A percentile compares a stretch with the other conserved stretches of the same genome.
phyloP scores from a whole-genome alignment of 164 flowering plant genomes.

The Chimonanthus praecox region DNA sequence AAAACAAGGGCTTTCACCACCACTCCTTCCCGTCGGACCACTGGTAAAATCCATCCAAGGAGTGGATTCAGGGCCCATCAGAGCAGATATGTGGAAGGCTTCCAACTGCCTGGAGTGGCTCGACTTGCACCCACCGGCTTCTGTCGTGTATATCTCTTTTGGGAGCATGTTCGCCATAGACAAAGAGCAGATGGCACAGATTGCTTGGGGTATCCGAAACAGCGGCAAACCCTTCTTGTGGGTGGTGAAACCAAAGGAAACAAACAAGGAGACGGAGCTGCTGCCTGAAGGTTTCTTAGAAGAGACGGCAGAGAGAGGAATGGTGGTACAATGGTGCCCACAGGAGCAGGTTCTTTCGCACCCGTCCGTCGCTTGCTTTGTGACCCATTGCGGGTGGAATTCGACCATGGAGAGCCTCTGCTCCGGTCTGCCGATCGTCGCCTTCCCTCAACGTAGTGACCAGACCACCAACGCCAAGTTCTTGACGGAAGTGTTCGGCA shows the following conservation, averaged over 20 bases:
- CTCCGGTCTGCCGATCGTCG: slow-evolving; percentile 51
- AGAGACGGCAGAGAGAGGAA: slow-evolving; percentile 41
- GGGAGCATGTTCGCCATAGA: slow-evolving; percentile 42
- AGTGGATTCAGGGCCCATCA: slow-evolving; percentile 2
- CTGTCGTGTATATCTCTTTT: slow-evolving; percentile 63
- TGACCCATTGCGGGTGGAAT: slow-evolving; percentile 89
- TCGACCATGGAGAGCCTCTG: slow-evolving; percentile 55
- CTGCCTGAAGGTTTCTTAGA: slow-evolving; percentile 47
- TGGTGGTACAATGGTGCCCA: slow-evolving; percentile 60
- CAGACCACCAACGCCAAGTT: slow-evolving; percentile 63
- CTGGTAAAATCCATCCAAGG: slow-evolving; percentile 29
- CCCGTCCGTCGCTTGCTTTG: slow-evolving; percentile 51
- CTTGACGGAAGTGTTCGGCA: slow-evolving; percentile 46
- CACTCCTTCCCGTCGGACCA: slow-evolving; percentile 46
- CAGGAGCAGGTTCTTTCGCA: slow-evolving; percentile 61
- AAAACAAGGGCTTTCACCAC: slow-evolving; percentile 19
- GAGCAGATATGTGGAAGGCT: slow-evolving; percentile 41
- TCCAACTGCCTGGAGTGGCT: slow-evolving; percentile 51
- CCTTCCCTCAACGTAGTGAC: slow-evolving; percentile 70
- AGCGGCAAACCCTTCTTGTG: slow-evolving; percentile 47
- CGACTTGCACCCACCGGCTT: slow-evolving; percentile 30
- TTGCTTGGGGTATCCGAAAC: slow-evolving; percentile 45
- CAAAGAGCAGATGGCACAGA: slow-evolving; percentile 54
- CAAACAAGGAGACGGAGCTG: slow-evolving; percentile 9
- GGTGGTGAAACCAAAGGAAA: slow-evolving; percentile 42